Evolutionary conservation across 768 basidiomycete species (phyloP).

Genomic region (Lentinula boryana): DNA sequence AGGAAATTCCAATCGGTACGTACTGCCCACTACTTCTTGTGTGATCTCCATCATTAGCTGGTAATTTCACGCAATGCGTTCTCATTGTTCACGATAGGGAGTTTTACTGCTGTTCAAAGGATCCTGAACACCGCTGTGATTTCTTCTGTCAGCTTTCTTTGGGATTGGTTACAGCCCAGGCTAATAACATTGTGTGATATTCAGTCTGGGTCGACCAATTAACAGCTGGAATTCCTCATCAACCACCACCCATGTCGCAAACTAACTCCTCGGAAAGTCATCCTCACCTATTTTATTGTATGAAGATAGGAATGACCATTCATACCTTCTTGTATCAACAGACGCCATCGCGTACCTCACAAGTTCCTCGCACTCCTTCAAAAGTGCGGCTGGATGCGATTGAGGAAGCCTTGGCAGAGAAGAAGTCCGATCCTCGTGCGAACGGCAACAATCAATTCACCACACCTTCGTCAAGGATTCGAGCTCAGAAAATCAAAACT

Average conservation of each 20-base stretch:
- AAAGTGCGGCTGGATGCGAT: not conserved
- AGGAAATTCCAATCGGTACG: constrained; percentile 30
- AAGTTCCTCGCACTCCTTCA: constrained; percentile 1
- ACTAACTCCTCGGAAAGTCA: constrained; percentile 1
- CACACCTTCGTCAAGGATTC: not conserved
- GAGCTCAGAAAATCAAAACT: not conserved
- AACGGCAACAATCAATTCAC: not conserved
- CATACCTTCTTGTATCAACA: not conserved
- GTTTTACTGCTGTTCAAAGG: constrained; percentile 33
- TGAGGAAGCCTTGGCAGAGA: not conserved
- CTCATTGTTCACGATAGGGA: not conserved
- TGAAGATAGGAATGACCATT: not conserved
- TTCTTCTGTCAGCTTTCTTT: constrained; percentile 28
- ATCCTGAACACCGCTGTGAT: constrained; percentile 17
- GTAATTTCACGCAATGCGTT: not conserved
- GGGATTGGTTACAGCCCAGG: not conserved
- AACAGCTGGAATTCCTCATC: constrained; percentile 2
- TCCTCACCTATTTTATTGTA: not conserved
- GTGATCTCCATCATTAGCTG: not conserved
- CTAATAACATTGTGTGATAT: not conserved
- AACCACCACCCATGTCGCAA: not conserved
- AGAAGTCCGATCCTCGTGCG: not conserved
- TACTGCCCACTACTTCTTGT: not conserved
- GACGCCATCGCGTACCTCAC: not conserved
- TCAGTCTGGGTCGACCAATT: constrained; percentile 6